Evolutionary conservation across 1,284 basidiomycete genomes (phyloP), one percentile per base, ranked within the genome.

Genomic region (Rhodotorula sp.): DNA sequence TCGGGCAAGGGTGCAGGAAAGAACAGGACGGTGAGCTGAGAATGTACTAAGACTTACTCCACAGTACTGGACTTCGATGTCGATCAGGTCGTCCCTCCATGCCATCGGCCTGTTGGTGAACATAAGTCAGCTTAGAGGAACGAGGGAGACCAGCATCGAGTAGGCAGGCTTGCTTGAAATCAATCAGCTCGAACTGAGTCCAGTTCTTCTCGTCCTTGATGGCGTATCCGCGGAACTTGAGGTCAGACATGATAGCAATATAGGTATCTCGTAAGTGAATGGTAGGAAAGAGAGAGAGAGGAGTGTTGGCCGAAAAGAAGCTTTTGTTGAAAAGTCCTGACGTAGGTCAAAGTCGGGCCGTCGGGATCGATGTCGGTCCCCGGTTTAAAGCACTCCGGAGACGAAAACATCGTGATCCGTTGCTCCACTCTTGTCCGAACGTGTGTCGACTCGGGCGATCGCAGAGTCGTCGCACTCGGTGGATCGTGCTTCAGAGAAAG

Each of bases 201-300:
- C 66, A 75, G 54, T 75, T 76, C 31, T 67, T 54, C 7, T 71
- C 67, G 62, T 74, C 71, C 57, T 75, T 69, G 58, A 76, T 68
- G 58, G 76, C 75, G 70, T 78, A 78, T 58, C 76, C 76, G 15
- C 69, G 65, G 66, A 73, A 70, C 49, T 73, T 23, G 31, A 73
- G 59, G 31, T 73, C 66, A 8, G 67, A 66, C 54, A 64, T 63
- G 52, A 12, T 49, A 7, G 58, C 8, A 26, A 23, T 52, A 15
- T 46, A 46, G 46, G 39, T 51, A 20, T n/a, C 26, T 23, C 57
- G 5, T 34, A 34, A 34, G 56, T 14, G n/a, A 7, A 6, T 54
- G 23, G 26, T 46, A 48, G 20, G 61, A 18, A n/a, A 56, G 48
- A 58, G 3, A 43, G 46, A 52, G 56, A 47, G 8, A 10, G 31